Evolutionary conservation across 345 rosid species (phyloP).

Genomic region (Barbarea vulgaris): DNA sequence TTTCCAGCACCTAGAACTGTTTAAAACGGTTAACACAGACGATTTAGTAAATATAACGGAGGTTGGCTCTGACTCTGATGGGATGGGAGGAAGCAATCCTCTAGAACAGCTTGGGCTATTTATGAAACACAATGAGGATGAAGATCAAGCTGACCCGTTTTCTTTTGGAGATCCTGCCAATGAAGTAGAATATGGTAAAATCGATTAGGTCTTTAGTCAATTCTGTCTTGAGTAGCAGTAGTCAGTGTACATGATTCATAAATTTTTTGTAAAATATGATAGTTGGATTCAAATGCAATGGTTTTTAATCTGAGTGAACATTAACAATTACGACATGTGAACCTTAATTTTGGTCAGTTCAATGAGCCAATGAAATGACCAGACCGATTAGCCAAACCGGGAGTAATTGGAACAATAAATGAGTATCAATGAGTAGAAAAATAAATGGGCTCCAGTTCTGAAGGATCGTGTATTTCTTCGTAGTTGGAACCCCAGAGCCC

Average conservation of each 20-base stretch:
- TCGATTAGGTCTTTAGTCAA: conserved; percentile 19
- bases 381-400: no score
- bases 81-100: conserved; percentile 68
- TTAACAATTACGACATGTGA: neutral
- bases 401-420: no score
- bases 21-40: conserved; percentile 66
- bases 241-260: neutral
- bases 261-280: neutral
- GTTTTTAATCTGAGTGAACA: neutral
- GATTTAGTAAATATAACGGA: conserved; percentile 50
- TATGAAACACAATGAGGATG: conserved; percentile 66
- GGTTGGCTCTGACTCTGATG: conserved; percentile 46
- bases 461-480: no score
- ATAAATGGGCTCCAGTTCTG: no score
- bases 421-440: no score
- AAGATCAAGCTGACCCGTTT: conserved; percentile 44
- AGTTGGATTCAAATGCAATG: neutral
- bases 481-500: no score
- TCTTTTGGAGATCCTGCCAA: conserved; percentile 32
- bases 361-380: no score
- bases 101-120: conserved; percentile 78
- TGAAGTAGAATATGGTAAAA: conserved; percentile 37
- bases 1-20: conserved; percentile 80
- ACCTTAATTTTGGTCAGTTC: neutral
- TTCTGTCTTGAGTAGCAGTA: no score